Conservation (phyloP, 129 eudicot species). For the Kitagawia praeruptora region DNA sequence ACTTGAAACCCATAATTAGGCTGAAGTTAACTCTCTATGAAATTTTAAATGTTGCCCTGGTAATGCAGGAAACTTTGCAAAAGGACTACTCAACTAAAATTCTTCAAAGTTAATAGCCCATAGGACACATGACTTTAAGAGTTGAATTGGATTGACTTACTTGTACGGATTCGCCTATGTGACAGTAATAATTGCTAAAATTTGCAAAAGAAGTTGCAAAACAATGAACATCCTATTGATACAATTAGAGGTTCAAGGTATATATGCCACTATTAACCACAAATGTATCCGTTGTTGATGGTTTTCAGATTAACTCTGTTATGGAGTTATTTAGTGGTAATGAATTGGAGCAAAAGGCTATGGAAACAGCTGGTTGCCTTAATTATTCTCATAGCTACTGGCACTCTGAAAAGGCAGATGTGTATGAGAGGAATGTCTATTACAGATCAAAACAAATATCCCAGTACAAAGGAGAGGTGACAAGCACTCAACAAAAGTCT, state of each 20-base stretch:
- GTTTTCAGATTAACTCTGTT: conserved; percentile 56
- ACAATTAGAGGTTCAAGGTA: background rate
- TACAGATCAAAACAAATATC: conserved; percentile 66
- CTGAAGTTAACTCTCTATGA: background rate
- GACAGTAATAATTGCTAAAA: background rate
- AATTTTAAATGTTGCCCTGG: background rate
- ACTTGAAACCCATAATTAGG: background rate
- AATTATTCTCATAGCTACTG: conserved; percentile 79
- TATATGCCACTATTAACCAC: background rate
- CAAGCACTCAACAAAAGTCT: conserved; percentile 80
- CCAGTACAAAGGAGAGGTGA: conserved; percentile 88
- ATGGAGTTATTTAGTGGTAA: conserved; percentile 86
- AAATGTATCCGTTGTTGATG: conserved; percentile 3
- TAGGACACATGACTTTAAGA: background rate
- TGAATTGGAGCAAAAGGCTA: conserved; percentile 64
- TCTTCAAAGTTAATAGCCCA: background rate
- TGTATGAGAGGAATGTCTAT: conserved; percentile 70
- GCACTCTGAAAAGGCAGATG: conserved; percentile 79
- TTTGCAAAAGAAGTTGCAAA: background rate
- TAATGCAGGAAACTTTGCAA: background rate
- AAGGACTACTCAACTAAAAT: background rate
- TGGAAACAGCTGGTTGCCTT: conserved; percentile 87
- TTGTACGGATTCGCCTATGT: background rate
- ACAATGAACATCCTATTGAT: background rate
- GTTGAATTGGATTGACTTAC: background rate